Evolutionary conservation across 108 stramenopile species (phyloP).

Genomic region (Nannochloropsis salina): DNA sequence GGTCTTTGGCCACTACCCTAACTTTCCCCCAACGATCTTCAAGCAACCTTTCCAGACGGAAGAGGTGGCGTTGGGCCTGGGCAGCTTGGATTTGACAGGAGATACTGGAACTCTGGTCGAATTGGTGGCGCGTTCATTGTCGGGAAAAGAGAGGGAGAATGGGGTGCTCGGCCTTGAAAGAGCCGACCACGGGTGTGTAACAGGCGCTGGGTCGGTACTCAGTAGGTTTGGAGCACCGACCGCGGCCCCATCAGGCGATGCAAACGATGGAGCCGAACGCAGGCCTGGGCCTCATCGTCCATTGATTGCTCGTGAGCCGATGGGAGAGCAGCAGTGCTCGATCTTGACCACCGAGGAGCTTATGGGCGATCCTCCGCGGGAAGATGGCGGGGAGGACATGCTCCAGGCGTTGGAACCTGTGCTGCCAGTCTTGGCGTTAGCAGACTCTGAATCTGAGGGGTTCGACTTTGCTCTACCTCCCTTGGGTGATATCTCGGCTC

Average conservation of each 20-base stretch:
- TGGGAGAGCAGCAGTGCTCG: not conserved
- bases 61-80: not conserved
- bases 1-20: not conserved
- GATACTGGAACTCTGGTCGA: not conserved
- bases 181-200: too few species aligned
- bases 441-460: not conserved
- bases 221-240: too few species aligned
- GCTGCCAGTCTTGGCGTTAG: not conserved
- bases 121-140: not conserved
- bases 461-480: too few species aligned
- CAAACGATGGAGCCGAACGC: too few species aligned
- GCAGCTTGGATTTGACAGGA: constrained; percentile 4
- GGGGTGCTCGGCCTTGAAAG: not conserved
- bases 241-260: too few species aligned
- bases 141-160: not conserved
- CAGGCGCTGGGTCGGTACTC: too few species aligned
- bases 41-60: constrained; percentile 14
- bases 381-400: not conserved
- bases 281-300: too few species aligned
- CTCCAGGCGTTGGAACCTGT: not conserved
- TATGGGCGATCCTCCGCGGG: not conserved
- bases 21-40: constrained; percentile 4
- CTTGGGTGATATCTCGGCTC: too few species aligned
- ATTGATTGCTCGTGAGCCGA: too few species aligned
- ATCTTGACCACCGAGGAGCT: not conserved